Conservation (phyloP, 495 filamentous ascomycete genomes). For the Haplographium delicatum region DNA sequence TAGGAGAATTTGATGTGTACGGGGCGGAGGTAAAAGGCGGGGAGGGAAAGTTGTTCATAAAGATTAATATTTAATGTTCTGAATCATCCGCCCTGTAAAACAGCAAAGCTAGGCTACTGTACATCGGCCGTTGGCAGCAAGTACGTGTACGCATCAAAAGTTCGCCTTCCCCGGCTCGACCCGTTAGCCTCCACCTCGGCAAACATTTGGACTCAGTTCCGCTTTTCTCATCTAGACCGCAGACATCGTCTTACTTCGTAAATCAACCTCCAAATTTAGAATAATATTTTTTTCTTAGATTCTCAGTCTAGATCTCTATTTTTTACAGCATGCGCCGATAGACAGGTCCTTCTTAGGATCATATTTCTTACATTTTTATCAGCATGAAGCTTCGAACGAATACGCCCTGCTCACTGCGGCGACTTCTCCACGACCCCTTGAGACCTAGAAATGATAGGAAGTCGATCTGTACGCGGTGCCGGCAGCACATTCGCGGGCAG, state of each 20-base stretch:
- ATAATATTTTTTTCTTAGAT: background rate
- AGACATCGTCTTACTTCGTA: background rate
- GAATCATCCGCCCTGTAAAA: too few relatives aligned
- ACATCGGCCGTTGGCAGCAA: too few relatives aligned
- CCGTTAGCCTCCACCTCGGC: conserved; percentile 5
- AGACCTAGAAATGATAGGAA: background rate
- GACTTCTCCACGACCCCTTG: background rate
- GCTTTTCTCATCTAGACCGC: background rate
- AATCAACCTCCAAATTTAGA: background rate
- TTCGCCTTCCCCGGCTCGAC: background rate
- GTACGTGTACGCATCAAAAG: background rate
- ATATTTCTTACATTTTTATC: conserved; percentile 5
- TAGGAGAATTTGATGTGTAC: too few relatives aligned
- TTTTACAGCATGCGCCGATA: conserved; percentile 13
- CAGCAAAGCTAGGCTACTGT: too few relatives aligned
- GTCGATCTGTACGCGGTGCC: conserved; percentile 15
- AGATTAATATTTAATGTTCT: too few relatives aligned
- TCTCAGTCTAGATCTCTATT: background rate
- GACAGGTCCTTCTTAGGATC: background rate
- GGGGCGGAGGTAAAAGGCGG: too few relatives aligned
- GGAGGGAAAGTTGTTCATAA: too few relatives aligned
- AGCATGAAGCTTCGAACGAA: conserved; percentile 13
- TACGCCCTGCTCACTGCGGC: conserved; percentile 1
- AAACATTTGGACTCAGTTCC: conserved; percentile 1
- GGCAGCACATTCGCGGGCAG: conserved; percentile 4